A percentile compares a stretch with the other conserved stretches of the same genome.
phyloP scores from a whole-genome alignment of 2,329 filamentous ascomycete genomes.

The Coniochaeta ligniaria region DNA sequence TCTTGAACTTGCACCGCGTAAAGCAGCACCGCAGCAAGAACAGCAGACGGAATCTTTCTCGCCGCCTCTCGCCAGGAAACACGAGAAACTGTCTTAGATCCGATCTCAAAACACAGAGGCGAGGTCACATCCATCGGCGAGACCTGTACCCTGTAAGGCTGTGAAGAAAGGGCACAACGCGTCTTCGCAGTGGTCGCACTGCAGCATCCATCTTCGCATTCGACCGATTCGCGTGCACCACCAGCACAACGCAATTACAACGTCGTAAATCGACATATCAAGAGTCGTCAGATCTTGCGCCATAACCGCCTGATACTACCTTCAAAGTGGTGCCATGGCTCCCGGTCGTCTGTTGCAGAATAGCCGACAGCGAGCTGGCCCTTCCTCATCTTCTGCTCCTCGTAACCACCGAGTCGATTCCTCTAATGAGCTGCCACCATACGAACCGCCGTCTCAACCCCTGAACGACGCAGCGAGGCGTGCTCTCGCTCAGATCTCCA shows the following conservation, averaged over 20 bases:
- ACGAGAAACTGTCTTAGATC: constrained; percentile 1
- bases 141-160: not conserved
- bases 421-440: constrained; percentile 34
- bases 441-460: constrained; percentile 40
- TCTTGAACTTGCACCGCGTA: not conserved
- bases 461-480: constrained; percentile 31
- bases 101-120: not conserved
- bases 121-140: not conserved
- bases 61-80: not conserved
- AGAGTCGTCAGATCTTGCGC: not conserved
- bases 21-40: not conserved
- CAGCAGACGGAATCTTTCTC: not conserved
- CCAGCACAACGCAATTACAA: not conserved
- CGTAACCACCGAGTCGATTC: constrained; percentile 3
- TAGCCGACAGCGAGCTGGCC: constrained; percentile 4
- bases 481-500: constrained; percentile 34
- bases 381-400: constrained; percentile 2
- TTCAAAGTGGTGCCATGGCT: not conserved
- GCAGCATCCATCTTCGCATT: not conserved
- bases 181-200: not conserved
- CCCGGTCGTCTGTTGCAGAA: constrained; percentile 9
- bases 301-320: not conserved
- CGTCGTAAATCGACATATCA: not conserved
- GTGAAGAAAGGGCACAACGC: not conserved
- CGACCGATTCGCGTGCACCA: not conserved